Base-by-base conservation (phyloP, 1,139 yeast species). In the Citeromyces hawaiiensis region DNA sequence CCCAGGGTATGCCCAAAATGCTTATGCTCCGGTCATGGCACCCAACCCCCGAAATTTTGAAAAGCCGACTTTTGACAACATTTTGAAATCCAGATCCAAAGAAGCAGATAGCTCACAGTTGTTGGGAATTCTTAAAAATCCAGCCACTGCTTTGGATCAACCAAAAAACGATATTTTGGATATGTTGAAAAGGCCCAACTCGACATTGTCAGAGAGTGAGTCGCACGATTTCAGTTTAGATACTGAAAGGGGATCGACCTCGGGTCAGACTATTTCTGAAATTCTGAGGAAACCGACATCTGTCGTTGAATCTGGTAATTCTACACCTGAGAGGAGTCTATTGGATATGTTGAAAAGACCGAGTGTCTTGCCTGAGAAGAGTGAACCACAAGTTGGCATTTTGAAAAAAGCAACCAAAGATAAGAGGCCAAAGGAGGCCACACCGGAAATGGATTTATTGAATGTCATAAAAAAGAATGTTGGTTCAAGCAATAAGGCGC, bases 41-140 rank as follows among this genome's bases (percentile, higher is more conserved):
- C 76, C 76, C 27, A 62, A 61, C 36, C 68, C 74, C 3, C 66
- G 61, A 16, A 53, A 64, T 4, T 57, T 70, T 35, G 61, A 63
- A 37, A 70, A 63, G 47, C 65, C 66, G 32, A 69, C 72, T 2
- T 53, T 59, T 35, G 55, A 47, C n/a, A 46, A 60, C n/a, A 50
- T 59, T 13, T 49, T 57, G 39, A 57, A 57, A 44, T 21, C 27
- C 11, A 56, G 55, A 38, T 54, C 63, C 4, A 57, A 60, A 23
- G 64, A 56, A 40, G 57, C 66, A 1, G 66, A 72, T 45, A 68
- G 78, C 8, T 70, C 66, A 45, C 79, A 74, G 42, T 52, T 76
- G 15, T 59, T 75, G 43, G 68, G 75, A 4, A 62, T 76, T 19
- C 59, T 76, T 47, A 72, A 65, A 29, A 57, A 55, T 41, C 54